These are phyloP conservation scores for Populus ilicifolia DNA, from an alignment of 345 rosid species.

Conservation along the genomic window DNA sequence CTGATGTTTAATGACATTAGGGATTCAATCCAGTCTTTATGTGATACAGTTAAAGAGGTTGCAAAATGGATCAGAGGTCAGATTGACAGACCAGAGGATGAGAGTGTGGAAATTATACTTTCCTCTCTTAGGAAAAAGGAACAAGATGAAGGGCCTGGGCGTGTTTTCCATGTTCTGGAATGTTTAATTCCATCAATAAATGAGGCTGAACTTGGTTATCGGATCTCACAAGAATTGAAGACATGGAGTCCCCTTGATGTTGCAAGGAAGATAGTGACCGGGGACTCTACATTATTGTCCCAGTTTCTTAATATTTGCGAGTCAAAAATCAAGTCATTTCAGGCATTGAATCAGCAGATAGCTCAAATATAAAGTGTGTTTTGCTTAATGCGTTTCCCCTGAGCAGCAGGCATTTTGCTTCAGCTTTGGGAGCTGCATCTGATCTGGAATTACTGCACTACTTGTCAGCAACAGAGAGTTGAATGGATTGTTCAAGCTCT, in stretches of 20 bases:
- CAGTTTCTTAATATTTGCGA: slow-evolving; percentile 63
- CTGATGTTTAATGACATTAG: slow-evolving; percentile 37
- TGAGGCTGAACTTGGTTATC: slow-evolving; percentile 51
- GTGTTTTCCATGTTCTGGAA: slow-evolving; percentile 52
- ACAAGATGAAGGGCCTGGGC: slow-evolving; percentile 60
- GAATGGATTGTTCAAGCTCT: neutral
- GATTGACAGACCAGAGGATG: slow-evolving; percentile 52
- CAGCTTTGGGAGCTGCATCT: neutral
- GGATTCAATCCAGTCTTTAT: slow-evolving; percentile 46
- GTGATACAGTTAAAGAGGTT: slow-evolving; percentile 48
- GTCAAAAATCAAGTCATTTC: slow-evolving; percentile 53
- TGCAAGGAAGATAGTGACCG: slow-evolving; percentile 49
- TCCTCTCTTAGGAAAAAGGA: slow-evolving; percentile 41
- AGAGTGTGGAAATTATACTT: slow-evolving; percentile 42
- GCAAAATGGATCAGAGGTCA: slow-evolving; percentile 46
- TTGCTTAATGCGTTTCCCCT: neutral
- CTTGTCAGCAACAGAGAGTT: neutral
- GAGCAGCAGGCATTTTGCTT: neutral
- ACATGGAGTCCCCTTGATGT: slow-evolving; percentile 59
- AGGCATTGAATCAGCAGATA: slow-evolving; percentile 51
- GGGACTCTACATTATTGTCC: slow-evolving; percentile 37
- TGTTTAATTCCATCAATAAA: slow-evolving; percentile 34
- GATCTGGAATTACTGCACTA: neutral
- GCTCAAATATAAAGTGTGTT: slow-evolving; percentile 45
- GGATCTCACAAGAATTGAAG: slow-evolving; percentile 52